Percentiles rank a stretch among this genome's conserved stretches.
Conservation (phyloP, 164 flowering plant species). For the Dillenia suffruticosa region DNA sequence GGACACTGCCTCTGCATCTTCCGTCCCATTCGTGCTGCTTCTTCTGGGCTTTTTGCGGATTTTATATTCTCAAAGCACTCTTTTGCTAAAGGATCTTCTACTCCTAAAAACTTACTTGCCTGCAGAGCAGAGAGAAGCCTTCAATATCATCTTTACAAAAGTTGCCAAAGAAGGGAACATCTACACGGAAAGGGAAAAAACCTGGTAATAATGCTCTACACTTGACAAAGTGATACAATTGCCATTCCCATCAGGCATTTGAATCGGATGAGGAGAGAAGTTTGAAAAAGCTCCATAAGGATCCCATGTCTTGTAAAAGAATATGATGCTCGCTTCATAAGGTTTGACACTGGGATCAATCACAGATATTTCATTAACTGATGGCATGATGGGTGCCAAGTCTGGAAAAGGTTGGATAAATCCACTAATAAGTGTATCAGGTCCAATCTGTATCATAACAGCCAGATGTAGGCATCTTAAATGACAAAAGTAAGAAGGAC, state of each 20-base stretch:
- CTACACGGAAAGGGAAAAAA: conserved; percentile 13
- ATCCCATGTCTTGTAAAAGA: conserved; percentile 97
- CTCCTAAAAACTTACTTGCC: conserved; percentile 85
- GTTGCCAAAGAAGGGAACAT: neutral
- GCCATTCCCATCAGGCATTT: conserved; percentile 65
- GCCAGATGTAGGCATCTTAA: neutral
- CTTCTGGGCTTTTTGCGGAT: too few relatives aligned
- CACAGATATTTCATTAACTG: conserved; percentile 66
- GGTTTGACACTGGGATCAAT: conserved; percentile 72
- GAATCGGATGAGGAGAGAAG: conserved; percentile 84
- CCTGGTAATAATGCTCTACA: conserved; percentile 98
- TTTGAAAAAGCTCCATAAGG: too few relatives aligned
- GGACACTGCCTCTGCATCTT: too few relatives aligned
- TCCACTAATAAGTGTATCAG: conserved; percentile 94
- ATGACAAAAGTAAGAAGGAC: neutral
- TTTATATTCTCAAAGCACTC: too few relatives aligned
- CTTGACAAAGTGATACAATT: conserved; percentile 61
- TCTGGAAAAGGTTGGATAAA: conserved; percentile 94
- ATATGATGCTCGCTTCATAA: conserved; percentile 71
- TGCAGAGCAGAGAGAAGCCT: conserved; percentile 23
- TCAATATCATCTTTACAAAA: neutral
- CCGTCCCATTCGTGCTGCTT: too few relatives aligned
- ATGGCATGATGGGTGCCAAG: conserved; percentile 72
- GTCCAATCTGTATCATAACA: conserved; percentile 66
- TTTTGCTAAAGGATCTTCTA: too few relatives aligned